Evolutionary conservation across 2,329 filamentous ascomycete genomes (phyloP), one percentile per base, ranked within the genome.

Genomic region (Aspergillus candidus): DNA sequence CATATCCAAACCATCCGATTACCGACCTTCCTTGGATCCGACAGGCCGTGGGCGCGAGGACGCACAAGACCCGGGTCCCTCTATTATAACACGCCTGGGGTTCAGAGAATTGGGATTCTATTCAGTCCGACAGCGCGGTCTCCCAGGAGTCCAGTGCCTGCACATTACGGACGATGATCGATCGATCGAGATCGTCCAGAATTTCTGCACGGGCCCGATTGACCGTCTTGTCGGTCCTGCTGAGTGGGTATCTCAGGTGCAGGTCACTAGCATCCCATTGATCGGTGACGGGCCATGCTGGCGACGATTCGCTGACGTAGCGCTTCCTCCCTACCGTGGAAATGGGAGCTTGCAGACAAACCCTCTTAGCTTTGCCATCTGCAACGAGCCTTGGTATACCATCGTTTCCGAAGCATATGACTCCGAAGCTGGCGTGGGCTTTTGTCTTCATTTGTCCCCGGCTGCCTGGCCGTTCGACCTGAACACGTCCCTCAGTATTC

Each of bases 141-240:
- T 65, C 3, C 78, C 79, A 1, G 62, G 61, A 5, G 63, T 84
- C 5, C 67, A 75, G 18, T 65, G 66, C 32, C 55, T 84, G 4
- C 67, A 68, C 5, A 63, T 84, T 30, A 76, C 80, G 51, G 67
- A 66, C 18, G 68, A 72, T 40, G 58, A 65, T 11, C 49, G 60
- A 11, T 59, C 66, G 50, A 61, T 83, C 11, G 79, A 80, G 55
- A 57, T 83, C 15, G 68, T 76, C 29, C 76, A 80, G 49, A 80
- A 82, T 47, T 67, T 75, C 37, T 75, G 78, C 55, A 65, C 68
- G 27, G 77, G 73, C 66, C 63, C 74, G 3, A 65, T 63, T 7
- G 73, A 75, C 11, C 64, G 65, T 18, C 73, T 79, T 40, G 69
- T 61, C 35, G 54, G 55, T 61, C 47, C 67, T 57, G 36, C 59